A percentile compares a stretch with the other conserved stretches of the same genome.
Conservation (phyloP, 116 monocot species). For the Cymodocea nodosa region DNA sequence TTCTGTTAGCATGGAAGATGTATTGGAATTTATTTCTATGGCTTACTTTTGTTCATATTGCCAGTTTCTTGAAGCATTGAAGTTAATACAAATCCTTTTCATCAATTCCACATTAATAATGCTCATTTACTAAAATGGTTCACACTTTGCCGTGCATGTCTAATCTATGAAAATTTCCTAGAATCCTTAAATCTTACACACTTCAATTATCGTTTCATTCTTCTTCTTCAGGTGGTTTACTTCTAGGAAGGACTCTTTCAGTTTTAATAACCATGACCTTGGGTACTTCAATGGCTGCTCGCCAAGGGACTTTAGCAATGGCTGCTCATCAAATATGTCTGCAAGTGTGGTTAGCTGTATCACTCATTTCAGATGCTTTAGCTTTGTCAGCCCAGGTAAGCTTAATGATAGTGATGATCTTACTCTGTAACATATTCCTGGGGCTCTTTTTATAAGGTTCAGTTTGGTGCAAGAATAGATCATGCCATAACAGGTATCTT, state of each 20-base stretch:
- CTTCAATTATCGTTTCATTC: constrained; percentile 3
- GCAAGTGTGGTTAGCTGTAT: constrained; percentile 97
- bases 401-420: background rate
- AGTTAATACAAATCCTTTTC: too few species aligned
- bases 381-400: constrained; percentile 72
- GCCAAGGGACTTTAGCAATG: constrained; percentile 76
- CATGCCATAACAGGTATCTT: too few species aligned
- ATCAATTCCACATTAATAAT: too few species aligned
- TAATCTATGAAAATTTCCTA: too few species aligned
- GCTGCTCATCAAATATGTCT: constrained; percentile 96
- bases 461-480: too few species aligned
- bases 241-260: constrained; percentile 84
- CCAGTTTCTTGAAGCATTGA: too few species aligned
- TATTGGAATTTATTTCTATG: too few species aligned
- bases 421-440: background rate
- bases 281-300: constrained; percentile 93
- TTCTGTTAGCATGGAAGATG: too few species aligned
- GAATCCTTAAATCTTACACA: too few species aligned
- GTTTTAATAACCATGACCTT: constrained; percentile 80
- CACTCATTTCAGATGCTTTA: constrained; percentile 85
- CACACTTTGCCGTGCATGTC: too few species aligned
- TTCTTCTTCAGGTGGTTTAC: constrained; percentile 54
- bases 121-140: too few species aligned
- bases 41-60: too few species aligned
- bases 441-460: background rate